phyloP scores from a whole-genome alignment of 2,329 filamentous ascomycete genomes.

The Trichophyton simii region DNA sequence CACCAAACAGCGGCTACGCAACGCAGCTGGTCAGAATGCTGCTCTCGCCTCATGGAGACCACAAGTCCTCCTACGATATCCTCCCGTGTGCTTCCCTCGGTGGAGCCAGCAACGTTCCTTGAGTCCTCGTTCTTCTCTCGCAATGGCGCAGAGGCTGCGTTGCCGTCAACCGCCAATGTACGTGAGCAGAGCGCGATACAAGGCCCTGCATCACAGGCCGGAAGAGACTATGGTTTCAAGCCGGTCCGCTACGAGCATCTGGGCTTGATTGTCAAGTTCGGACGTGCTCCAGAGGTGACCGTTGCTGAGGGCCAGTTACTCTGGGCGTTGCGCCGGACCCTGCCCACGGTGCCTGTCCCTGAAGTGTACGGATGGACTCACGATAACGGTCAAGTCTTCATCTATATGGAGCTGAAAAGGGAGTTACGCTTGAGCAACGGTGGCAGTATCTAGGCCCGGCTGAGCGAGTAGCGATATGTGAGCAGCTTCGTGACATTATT shows the following conservation, averaged over 20 bases:
- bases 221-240: not conserved
- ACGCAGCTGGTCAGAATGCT: too few species aligned
- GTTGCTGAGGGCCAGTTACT: slow-evolving; percentile 16
- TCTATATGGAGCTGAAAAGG: slow-evolving; percentile 23
- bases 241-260: slow-evolving; percentile 13
- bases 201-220: not conserved
- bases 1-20: too few species aligned
- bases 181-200: slow-evolving; percentile 1
- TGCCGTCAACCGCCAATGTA: slow-evolving; percentile 3
- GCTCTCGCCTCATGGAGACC: too few species aligned
- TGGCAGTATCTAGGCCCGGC: slow-evolving; percentile 14
- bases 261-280: slow-evolving; percentile 18
- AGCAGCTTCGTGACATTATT: slow-evolving; percentile 14
- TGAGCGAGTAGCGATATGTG: slow-evolving; percentile 13
- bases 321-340: slow-evolving; percentile 14
- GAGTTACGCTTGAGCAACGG: slow-evolving; percentile 17
- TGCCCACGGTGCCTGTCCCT: slow-evolving; percentile 22
- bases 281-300: slow-evolving; percentile 11
- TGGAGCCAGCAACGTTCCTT: slow-evolving; percentile 4
- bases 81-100: not conserved
- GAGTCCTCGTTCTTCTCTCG: slow-evolving; percentile 3
- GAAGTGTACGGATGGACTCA: slow-evolving; percentile 26
- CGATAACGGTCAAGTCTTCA: slow-evolving; percentile 17
- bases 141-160: not conserved
- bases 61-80: not conserved